Evolutionary conservation across 306 rosid species (phyloP), one percentile per base, ranked within the genome.

Genomic region (Cicer cuneatum): DNA sequence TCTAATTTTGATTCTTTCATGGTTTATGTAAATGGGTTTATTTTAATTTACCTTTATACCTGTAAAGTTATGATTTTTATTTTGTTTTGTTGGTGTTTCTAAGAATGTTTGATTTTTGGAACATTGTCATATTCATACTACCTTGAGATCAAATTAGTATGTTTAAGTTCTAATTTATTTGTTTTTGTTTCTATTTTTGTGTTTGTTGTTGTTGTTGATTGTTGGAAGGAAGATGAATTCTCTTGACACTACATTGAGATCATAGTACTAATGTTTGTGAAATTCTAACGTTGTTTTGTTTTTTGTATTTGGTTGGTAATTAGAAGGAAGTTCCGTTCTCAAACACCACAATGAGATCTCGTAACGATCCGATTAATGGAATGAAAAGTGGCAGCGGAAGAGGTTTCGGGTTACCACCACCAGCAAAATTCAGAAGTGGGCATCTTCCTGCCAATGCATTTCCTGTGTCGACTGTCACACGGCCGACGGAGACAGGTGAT

Each of bases 361-460:
- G 87, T 45, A 81, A 85, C 7, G 97, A 93, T 88, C 92, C 91
- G 2, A 33, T 83, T 56, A 61, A 65, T 45, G 86, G 84, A 21
- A 16, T 88, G 59, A 80, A 83, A 60, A 75, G 72, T 43, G 88
- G 88, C 8, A 78, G 85, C 5, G 84, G 86, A 37, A 81, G 90
- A 78, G 96, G 93, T 42, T 83, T 86, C 58, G 99, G 97, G 37
- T 66, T 95, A 21, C 99, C 99, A 0, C 97, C 96, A 0, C 87
- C 91, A 9, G 74, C 98, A 19, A 95, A 90, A 83, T 95, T 95
- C 82, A 83, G 98, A 76, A 95, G 97, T 66, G 99, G 98, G 19
- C 96, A 87, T 80, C 78, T 94, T 78, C 96, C 97, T 11, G 78
- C 85, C 3, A 88, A 66, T 83, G 89, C 87, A 62, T 82, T 88